Base-by-base conservation (phyloP, 345 rosid genomes). In the Populus nigra region DNA sequence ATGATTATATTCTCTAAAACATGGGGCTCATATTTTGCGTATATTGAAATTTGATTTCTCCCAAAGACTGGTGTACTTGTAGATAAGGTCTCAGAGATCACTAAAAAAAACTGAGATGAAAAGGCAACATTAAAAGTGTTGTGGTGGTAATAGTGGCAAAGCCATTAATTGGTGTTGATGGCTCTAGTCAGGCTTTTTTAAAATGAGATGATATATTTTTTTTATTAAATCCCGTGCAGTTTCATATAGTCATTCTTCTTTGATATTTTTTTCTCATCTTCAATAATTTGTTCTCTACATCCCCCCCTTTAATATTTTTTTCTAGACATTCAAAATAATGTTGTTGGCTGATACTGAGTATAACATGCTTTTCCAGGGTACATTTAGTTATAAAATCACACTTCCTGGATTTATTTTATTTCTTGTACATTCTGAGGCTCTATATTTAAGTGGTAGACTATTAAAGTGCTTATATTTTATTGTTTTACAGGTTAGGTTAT, bases 401-500 rank as follows among this genome's bases (percentile, higher is more conserved):
- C 50, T 47, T 65, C 63, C 62, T 75, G 78, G 62, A 67, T 45
- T 66, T 13, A 1, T 65, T 62, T 29, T 65, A n/a, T 29, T 22
- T 53, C 70, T 57, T 66, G 8, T 66, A 22, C 45, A 27, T 68
- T 68, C 15, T 23, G n/a, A 8, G 15, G 29, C 20, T 29, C 10
- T 18, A 59, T 68, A 69, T 68, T 65, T 41, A n/a, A 22, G 31
- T n/a, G 20, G 8, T 10, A 39, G 47, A 43, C 74, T 68, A 10
- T 47, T 27, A 43, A 41, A 57, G 72, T 71, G 55, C 76, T 61
- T 31, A 77, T 47, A 39, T 53, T 31, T n/a, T 68, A 65, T 55
- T 43, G 49, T 62, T 85, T 76, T 80, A 29, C 88, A 94, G 98
- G 98, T 94, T 72, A 86, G 98, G 78, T 83, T 94, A 63, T 93